phyloP scores from a whole-genome alignment of 1,284 basidiomycete species.

The Papiliotrema flavescens region DNA sequence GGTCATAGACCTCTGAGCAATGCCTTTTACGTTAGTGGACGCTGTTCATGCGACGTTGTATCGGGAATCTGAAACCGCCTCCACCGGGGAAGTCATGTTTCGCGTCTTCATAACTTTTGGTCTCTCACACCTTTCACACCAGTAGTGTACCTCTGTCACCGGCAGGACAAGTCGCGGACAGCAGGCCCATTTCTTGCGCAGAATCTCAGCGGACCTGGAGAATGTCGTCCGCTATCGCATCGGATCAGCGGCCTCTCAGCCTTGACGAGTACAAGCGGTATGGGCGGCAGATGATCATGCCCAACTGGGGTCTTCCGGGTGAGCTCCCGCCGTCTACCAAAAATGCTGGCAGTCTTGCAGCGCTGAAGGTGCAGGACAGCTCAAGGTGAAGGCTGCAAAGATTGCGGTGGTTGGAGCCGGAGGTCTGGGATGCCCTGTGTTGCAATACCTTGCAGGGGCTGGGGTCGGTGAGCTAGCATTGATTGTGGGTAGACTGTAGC shows the following conservation, averaged over 20 bases:
- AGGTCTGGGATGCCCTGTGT: constrained; percentile 89
- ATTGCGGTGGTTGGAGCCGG: constrained; percentile 92
- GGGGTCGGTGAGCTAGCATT: constrained; percentile 68
- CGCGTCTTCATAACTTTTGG: too few relatives aligned
- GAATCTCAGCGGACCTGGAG: too few relatives aligned
- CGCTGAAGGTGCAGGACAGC: constrained; percentile 61
- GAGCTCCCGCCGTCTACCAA: constrained; percentile 9
- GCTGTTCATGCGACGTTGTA: too few relatives aligned
- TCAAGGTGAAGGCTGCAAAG: constrained; percentile 69
- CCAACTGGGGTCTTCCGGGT: constrained; percentile 82
- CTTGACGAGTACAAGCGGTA: constrained; percentile 78
- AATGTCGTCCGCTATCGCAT: too few relatives aligned
- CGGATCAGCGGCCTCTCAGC: constrained; percentile 28
- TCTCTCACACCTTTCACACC: too few relatives aligned
- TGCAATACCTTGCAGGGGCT: constrained; percentile 88
- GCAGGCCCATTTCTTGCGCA: too few relatives aligned
- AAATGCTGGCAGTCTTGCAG: not conserved
- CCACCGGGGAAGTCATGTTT: too few relatives aligned
- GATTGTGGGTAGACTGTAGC: not conserved
- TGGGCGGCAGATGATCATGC: constrained; percentile 95
- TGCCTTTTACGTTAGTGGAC: too few relatives aligned
- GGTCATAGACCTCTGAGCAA: too few relatives aligned
- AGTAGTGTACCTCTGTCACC: too few relatives aligned
- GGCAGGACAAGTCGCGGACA: too few relatives aligned
- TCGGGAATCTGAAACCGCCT: too few relatives aligned